phyloP scores from a whole-genome alignment of 202 grass and related monocot species.

The Schoenoplectus triqueter region DNA sequence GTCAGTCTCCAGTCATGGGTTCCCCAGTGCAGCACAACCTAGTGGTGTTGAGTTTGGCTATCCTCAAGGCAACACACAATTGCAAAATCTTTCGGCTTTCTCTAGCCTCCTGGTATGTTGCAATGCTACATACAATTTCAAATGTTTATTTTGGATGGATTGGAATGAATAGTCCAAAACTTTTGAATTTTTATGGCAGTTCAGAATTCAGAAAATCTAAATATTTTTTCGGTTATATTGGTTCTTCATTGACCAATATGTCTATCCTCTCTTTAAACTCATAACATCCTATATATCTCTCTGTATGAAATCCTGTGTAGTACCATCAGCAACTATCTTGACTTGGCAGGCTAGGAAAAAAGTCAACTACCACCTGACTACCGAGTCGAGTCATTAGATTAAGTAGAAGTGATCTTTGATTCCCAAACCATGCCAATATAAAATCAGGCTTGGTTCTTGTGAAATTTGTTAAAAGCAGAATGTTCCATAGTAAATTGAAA shows the following conservation, averaged over 20 bases:
- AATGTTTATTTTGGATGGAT: constrained; percentile 21
- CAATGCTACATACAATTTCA: background rate
- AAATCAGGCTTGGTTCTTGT: background rate
- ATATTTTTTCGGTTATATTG: background rate
- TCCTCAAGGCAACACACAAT: constrained; percentile 72
- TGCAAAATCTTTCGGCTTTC: constrained; percentile 75
- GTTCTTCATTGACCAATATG: too few species aligned
- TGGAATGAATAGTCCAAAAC: background rate
- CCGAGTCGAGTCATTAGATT: too few species aligned
- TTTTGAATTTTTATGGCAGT: background rate
- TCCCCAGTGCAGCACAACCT: constrained; percentile 62
- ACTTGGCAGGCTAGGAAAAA: too few species aligned
- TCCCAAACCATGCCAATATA: background rate
- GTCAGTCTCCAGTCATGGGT: constrained; percentile 66
- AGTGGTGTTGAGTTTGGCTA: constrained; percentile 55
- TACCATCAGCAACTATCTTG: too few species aligned
- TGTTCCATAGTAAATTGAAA: background rate
- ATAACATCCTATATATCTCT: too few species aligned
- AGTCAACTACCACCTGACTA: too few species aligned
- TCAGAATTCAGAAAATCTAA: background rate
- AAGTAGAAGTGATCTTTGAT: too few species aligned
- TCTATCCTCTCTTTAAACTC: too few species aligned
- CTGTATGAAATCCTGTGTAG: too few species aligned
- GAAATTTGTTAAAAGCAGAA: constrained; percentile 4
- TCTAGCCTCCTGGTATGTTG: constrained; percentile 78